Evolutionary conservation across 139 green algal species (phyloP).

Genomic region (Coccomyxa sp.): DNA sequence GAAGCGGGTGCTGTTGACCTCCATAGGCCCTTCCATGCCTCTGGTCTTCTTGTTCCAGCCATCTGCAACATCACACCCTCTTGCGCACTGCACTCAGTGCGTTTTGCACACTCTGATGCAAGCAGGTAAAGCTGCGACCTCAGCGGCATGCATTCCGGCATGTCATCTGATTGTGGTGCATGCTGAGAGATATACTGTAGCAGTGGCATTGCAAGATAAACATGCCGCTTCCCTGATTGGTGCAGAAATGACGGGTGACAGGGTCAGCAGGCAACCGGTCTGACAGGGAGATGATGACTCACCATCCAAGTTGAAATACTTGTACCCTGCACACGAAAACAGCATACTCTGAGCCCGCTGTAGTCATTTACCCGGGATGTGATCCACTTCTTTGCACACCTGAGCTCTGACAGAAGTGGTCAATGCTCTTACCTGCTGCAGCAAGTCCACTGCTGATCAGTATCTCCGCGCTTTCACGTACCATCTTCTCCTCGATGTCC

Average conservation of each 20-base stretch:
- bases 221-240: constrained; percentile 14
- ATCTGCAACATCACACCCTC: neutral
- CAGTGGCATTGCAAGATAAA: neutral
- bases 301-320: constrained; percentile 33
- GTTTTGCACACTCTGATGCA: neutral
- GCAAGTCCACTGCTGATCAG: constrained; percentile 28
- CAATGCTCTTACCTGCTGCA: too few relatives aligned
- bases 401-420: too few relatives aligned
- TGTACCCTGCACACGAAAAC: too few relatives aligned
- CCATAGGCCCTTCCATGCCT: constrained; percentile 1
- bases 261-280: too few relatives aligned
- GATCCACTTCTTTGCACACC: too few relatives aligned
- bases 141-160: neutral
- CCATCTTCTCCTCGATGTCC: constrained; percentile 28
- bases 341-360: too few relatives aligned
- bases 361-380: too few relatives aligned
- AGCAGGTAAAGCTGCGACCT: neutral
- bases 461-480: constrained; percentile 33
- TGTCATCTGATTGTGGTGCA: neutral
- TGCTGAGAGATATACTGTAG: neutral
- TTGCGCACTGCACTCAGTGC: neutral
- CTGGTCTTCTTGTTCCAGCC: neutral
- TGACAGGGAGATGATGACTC: neutral
- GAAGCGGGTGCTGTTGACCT: constrained; percentile 16
- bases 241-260: too few relatives aligned